A percentile compares a stretch with the other conserved stretches of the same genome.
Conservation (phyloP, 192 early-diverging fungal genomes). For the Linderina pennispora region DNA sequence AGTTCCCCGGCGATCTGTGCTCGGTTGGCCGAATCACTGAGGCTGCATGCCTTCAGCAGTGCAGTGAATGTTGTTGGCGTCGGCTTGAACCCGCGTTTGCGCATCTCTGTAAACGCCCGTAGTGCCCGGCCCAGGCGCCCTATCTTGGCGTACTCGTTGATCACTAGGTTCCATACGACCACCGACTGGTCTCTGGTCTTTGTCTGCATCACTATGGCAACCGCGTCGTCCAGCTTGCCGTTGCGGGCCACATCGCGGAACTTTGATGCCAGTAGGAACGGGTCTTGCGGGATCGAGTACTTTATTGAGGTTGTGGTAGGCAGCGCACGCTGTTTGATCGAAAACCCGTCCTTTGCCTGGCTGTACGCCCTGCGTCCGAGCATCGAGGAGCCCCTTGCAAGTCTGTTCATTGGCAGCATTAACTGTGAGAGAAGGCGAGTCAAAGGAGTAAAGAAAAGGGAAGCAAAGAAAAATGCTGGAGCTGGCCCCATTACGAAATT, state of each 20-base stretch:
- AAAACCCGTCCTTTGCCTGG: too few relatives aligned
- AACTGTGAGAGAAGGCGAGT: too few relatives aligned
- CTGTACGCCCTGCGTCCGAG: too few relatives aligned
- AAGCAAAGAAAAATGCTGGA: too few relatives aligned
- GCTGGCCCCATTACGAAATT: too few relatives aligned
- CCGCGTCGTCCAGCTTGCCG: constrained; percentile 44
- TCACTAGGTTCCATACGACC: constrained; percentile 45
- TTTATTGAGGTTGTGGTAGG: constrained; percentile 34
- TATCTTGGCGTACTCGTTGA: constrained; percentile 31
- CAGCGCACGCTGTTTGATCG: constrained; percentile 32
- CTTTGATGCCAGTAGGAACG: constrained; percentile 38
- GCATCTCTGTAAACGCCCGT: constrained; percentile 39
- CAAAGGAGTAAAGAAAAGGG: too few relatives aligned
- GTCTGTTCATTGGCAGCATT: too few relatives aligned
- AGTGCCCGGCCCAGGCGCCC: constrained; percentile 33
- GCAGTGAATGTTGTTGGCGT: constrained; percentile 39
- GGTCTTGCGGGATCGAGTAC: constrained; percentile 38
- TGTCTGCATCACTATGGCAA: constrained; percentile 42
- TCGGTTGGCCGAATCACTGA: constrained; percentile 25
- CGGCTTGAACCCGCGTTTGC: constrained; percentile 28
- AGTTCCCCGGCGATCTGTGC: constrained; percentile 19
- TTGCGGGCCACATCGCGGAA: constrained; percentile 18
- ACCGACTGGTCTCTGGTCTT: constrained; percentile 25
- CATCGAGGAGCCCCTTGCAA: too few relatives aligned
- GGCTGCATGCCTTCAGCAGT: constrained; percentile 27